Percentiles rank a stretch among this genome's conserved stretches.
These are phyloP conservation scores for Thielaviopsis punctulata DNA, from an alignment of 2,329 filamentous ascomycete genomes.

Conservation along the genomic window DNA sequence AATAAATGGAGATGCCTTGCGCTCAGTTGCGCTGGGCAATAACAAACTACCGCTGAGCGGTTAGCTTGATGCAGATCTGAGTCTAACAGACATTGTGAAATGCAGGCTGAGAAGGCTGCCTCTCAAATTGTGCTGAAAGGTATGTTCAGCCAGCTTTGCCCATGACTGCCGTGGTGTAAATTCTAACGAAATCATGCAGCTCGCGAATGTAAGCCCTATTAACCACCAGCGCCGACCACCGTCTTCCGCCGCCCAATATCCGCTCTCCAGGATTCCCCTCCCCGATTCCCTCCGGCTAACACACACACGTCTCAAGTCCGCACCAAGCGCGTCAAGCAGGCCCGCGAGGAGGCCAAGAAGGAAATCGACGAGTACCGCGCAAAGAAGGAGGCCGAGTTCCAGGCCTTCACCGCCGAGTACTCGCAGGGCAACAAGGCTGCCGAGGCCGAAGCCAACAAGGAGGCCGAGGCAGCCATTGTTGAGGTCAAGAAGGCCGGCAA, in stretches of 20 bases:
- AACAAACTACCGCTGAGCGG: neutral
- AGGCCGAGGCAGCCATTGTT: constrained; percentile 62
- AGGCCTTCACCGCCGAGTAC: constrained; percentile 89
- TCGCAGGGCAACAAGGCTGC: constrained; percentile 72
- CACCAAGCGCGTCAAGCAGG: constrained; percentile 94
- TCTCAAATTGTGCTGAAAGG: constrained; percentile 98
- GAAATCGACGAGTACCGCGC: constrained; percentile 88
- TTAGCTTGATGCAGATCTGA: neutral
- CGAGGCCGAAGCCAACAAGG: constrained; percentile 62
- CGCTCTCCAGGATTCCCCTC: neutral
- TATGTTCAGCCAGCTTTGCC: constrained; percentile 23
- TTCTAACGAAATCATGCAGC: constrained; percentile 30
- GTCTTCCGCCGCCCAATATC: neutral
- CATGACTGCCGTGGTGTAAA: neutral
- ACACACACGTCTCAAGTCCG: constrained; percentile 30
- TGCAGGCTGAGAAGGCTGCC: constrained; percentile 86
- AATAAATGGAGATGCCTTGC: neutral
- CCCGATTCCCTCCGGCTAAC: too few species aligned
- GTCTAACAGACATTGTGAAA: neutral
- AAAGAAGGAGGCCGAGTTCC: constrained; percentile 85
- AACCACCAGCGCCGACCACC: neutral
- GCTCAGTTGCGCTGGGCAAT: neutral
- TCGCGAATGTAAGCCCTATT: constrained; percentile 58
- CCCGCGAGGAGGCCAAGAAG: constrained; percentile 89
- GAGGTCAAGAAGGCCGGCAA: constrained; percentile 68